phyloP scores from a whole-genome alignment of 345 rosid species.

The Populus davidiana region DNA sequence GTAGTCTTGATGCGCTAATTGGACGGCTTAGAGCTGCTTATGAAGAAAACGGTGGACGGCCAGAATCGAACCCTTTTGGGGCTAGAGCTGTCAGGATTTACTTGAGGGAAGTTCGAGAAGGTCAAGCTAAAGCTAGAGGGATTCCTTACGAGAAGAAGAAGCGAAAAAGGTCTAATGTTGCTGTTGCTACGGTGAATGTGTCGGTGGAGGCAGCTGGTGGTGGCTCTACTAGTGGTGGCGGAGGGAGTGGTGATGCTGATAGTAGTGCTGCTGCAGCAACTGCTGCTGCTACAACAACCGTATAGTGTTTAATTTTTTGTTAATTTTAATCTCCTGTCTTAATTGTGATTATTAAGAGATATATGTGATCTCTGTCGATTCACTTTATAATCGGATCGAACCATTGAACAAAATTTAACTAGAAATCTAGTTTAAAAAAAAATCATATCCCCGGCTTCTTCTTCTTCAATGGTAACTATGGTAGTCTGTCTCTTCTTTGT shows the following conservation, averaged over 20 bases:
- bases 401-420: constrained; percentile 1
- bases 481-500: not conserved
- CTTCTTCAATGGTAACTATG: not conserved
- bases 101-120: constrained; percentile 31
- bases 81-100: constrained; percentile 34
- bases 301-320: constrained; percentile 11
- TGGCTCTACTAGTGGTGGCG: not conserved
- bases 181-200: not conserved
- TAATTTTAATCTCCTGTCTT: constrained; percentile 1
- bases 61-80: constrained; percentile 34
- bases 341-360: constrained; percentile 21
- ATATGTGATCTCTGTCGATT: constrained; percentile 5
- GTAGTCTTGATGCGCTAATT: constrained; percentile 34
- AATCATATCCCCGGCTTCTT: not conserved
- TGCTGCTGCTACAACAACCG: constrained; percentile 21
- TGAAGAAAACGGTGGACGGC: constrained; percentile 32
- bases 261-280: not conserved
- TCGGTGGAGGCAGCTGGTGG: constrained; percentile 1
- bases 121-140: constrained; percentile 33
- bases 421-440: not conserved
- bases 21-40: constrained; percentile 33
- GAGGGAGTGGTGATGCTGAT: not conserved
- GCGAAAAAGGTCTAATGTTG: constrained; percentile 17
- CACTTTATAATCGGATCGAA: constrained; percentile 1
- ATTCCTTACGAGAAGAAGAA: constrained; percentile 39